Base-by-base conservation (phyloP, 768 basidiomycete species). In the Holtermannia corniformis region DNA sequence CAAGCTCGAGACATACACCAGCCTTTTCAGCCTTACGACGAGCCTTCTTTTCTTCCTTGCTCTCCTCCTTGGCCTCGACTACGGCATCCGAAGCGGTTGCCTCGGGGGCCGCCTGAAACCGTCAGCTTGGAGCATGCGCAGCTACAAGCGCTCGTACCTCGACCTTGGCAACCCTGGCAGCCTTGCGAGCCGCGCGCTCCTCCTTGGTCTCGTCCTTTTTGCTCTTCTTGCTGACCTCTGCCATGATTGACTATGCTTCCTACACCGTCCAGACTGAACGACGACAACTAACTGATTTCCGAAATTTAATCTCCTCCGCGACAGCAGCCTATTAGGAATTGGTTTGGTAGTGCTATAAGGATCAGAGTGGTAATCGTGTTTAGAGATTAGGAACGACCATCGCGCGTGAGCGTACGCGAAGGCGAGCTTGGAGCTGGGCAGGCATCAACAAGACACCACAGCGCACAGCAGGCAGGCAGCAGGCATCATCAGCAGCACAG, bases 281-380 rank as follows among this genome's bases (percentile, higher is more conserved):
- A 44, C 19, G 21, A 21, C 32, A 7, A 5, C 11, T 24, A 28
- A 13, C 37, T 45, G 53, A 25, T 20, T 54, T 52, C 42, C 28
- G 21, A 50, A 20, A 20, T 42, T 53, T 54, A 23, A 28, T 41
- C 12, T 47, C 56, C 26, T 54, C 53, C 41, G 7, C 43, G 23
- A 53, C n/a, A n/a, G n/a, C n/a, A n/a, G n/a, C n/a, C 52, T 48
- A 43, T 49, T 54, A 54, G n/a, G 19, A 27, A 23, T 54, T 50
- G 37, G 46, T 50, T 37, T 54, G n/a, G 16, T 12, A 19, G 23
- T 32, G 23, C 46, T 5, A n/a, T 5, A 49, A 7, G 32, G 32
- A 37, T 37, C 16, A 37, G 32, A 16, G 16, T 37, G 7, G 7
- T 16, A 16, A 37, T 37, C 32, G 32, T 37, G 16, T 7, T 37